Evolutionary conservation across 345 rosid genomes (phyloP), one percentile per base, ranked within the genome.

Genomic region (Citrus hindsii): DNA sequence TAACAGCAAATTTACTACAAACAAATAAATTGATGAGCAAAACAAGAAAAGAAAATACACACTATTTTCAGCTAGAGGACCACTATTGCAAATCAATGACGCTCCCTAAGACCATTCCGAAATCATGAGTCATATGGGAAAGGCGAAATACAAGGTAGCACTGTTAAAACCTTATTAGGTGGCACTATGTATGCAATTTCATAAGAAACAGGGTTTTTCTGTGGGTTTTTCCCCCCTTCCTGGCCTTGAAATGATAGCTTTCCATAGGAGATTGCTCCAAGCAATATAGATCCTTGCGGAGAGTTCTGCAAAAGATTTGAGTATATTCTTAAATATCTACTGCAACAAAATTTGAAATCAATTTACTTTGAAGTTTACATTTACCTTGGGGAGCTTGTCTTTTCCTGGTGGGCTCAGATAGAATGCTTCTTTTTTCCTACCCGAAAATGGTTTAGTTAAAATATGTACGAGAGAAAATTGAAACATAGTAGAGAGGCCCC

Each of bases 321-420:
- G 61, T 48, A 32, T 38, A 37, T 48, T 40, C 68, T 64, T 69
- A 30, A 64, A 79, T 59, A 78, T 63, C 27, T 9, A 55, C 21
- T n/a, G 27, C 40, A 9, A 33, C 30, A 67, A 67, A 35, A 53
- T 14, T 65, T n/a, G 13, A 61, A 46, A 58, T 30, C 24, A 42
- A 46, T 19, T 71, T 13, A 22, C 19, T 32, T 55, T 40, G 19
- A 53, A 5, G 19, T 18, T 18, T 18, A 53, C 22, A 18, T 5
- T 16, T 86, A 88, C 94, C 93, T 92, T 92, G 9, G 94, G 94
- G 73, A 94, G 88, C 89, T 90, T 96, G 81, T 94, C 99, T 87
- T 87, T 91, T 62, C 79, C 81, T 9, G 97, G 98, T 63, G 90
- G 99, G 75, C 88, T 88, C 90, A 96, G 72, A 87, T 91, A 96